phyloP scores from a whole-genome alignment of 257 asterid species.

The Nicotiana tabacum region DNA sequence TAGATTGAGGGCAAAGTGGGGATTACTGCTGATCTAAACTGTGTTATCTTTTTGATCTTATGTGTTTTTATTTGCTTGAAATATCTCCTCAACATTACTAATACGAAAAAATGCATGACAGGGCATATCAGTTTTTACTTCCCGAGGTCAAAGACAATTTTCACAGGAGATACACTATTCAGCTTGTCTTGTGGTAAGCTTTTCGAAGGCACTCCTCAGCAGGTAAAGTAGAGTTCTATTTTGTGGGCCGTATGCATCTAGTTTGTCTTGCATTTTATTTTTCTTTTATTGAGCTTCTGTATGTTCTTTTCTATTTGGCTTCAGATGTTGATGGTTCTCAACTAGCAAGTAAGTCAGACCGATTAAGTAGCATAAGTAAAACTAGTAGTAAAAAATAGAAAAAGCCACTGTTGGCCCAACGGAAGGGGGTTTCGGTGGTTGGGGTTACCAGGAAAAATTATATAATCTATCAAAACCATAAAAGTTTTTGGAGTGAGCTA shows the following conservation, averaged over 20 bases:
- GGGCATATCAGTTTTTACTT: conserved; percentile 90
- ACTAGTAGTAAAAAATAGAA: background rate
- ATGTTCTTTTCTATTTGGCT: background rate
- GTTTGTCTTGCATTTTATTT: background rate
- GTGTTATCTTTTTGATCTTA: background rate
- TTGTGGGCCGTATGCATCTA: background rate
- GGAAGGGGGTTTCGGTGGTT: background rate
- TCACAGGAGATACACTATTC: conserved; percentile 92
- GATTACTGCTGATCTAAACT: background rate
- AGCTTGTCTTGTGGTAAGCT: conserved; percentile 96
- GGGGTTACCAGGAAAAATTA: background rate
- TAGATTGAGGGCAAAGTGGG: background rate
- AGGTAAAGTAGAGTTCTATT: conserved; percentile 37
- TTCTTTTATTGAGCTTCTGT: conserved; percentile 7
- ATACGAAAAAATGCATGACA: conserved; percentile 23
- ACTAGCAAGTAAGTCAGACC: background rate
- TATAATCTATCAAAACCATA: background rate
- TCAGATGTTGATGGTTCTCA: background rate
- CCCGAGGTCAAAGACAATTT: conserved; percentile 76
- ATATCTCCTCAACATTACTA: background rate
- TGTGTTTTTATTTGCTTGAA: background rate
- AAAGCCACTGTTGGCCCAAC: background rate
- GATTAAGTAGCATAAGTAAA: background rate
- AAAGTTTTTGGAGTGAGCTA: background rate
- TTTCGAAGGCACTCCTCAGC: conserved; percentile 87